phyloP scores from a whole-genome alignment of 23 red algal species.

The Agarophyton chilense region DNA sequence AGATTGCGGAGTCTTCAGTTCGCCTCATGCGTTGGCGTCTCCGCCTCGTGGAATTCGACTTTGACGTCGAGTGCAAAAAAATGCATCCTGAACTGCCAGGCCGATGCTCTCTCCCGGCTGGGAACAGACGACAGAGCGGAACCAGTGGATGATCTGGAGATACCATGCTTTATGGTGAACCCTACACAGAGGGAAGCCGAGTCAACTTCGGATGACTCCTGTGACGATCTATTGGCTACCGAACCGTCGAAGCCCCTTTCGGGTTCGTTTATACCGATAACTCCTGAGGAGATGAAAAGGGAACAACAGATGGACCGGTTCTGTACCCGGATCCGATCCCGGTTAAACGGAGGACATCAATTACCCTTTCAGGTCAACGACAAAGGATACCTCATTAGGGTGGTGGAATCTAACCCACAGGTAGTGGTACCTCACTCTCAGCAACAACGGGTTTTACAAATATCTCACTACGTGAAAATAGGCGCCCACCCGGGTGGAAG shows the following conservation, averaged over 20 bases:
- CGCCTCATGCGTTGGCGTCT: background rate
- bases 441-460: background rate
- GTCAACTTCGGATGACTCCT: background rate
- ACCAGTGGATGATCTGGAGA: background rate
- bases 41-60: background rate
- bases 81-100: background rate
- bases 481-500: background rate
- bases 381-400: background rate
- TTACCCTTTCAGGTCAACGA: slow-evolving; percentile 5
- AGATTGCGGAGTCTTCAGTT: background rate
- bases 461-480: background rate
- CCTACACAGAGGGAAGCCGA: background rate
- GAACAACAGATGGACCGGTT: slow-evolving; percentile 13
- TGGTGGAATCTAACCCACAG: background rate
- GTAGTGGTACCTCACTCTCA: background rate
- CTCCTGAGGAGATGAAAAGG: background rate
- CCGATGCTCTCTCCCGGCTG: background rate
- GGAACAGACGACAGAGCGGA: background rate
- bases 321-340: background rate
- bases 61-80: background rate
- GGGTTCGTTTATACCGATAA: background rate
- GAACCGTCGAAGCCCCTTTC: background rate
- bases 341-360: slow-evolving; percentile 2
- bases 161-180: background rate
- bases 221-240: background rate